A percentile compares a stretch with the other conserved stretches of the same genome.
These are phyloP conservation scores for Epichloe sylvatica DNA, from an alignment of 2,329 filamentous ascomycete species.

Conservation along the genomic window DNA sequence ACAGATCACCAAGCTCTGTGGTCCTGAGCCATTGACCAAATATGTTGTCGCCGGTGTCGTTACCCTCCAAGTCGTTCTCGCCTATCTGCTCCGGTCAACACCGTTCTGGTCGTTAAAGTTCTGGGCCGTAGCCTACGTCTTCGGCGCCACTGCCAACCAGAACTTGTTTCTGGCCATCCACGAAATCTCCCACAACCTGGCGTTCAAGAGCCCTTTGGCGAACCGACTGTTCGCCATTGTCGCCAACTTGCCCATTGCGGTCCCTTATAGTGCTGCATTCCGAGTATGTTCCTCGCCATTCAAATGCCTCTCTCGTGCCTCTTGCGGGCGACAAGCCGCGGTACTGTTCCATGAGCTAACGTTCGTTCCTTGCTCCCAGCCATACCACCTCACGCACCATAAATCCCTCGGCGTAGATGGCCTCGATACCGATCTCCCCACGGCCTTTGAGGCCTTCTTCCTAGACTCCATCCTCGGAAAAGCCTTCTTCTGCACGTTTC, in stretches of 20 bases:
- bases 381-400: constrained; percentile 97
- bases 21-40: constrained; percentile 89
- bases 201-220: constrained; percentile 64
- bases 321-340: neutral
- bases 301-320: neutral
- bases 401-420: constrained; percentile 96
- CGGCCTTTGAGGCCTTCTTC: constrained; percentile 77
- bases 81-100: constrained; percentile 62
- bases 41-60: constrained; percentile 81
- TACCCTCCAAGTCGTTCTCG: constrained; percentile 62
- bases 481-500: constrained; percentile 97
- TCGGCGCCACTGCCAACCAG: constrained; percentile 93
- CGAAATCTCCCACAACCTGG: constrained; percentile 96
- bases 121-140: constrained; percentile 73
- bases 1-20: constrained; percentile 91
- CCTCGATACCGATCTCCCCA: constrained; percentile 90
- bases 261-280: constrained; percentile 94
- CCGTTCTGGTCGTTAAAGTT: constrained; percentile 73
- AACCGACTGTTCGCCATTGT: constrained; percentile 85
- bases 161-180: constrained; percentile 98
- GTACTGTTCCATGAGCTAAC: neutral
- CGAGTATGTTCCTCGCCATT: constrained; percentile 40
- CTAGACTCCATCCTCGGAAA: constrained; percentile 93
- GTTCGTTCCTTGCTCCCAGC: constrained; percentile 29
- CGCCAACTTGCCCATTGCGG: constrained; percentile 87